Conservation (phyloP, 169 alveolate species). For the Eimeria acervulina region DNA sequence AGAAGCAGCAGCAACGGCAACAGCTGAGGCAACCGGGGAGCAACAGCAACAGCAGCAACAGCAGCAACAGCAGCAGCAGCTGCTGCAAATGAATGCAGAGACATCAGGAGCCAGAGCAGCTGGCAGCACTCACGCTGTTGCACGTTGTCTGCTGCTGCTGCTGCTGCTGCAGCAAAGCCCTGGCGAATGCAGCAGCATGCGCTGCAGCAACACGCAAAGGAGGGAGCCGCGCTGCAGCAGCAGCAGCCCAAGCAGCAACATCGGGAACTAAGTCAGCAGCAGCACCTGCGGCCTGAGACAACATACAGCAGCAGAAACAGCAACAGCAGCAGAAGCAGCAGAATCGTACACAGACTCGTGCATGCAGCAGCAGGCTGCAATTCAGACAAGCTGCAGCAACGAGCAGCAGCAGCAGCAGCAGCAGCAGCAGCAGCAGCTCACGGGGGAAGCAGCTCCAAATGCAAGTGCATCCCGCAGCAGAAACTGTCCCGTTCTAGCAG, state of each 20-base stretch:
- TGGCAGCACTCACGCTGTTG: neutral
- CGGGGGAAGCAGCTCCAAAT: constrained; percentile 39
- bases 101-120: neutral
- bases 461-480: constrained; percentile 55
- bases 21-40: neutral
- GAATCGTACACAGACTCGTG: neutral
- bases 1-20: constrained; percentile 18
- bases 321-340: constrained; percentile 34
- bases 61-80: constrained; percentile 24
- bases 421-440: constrained; percentile 50
- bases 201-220: constrained; percentile 23
- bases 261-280: neutral
- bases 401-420: constrained; percentile 49
- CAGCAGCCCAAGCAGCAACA: constrained; percentile 36
- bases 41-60: neutral
- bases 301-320: constrained; percentile 6
- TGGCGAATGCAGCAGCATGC: constrained; percentile 5
- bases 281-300: neutral
- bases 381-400: constrained; percentile 2
- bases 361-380: neutral
- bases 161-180: constrained; percentile 50
- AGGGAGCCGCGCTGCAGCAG: constrained; percentile 39
- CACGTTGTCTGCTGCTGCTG: constrained; percentile 21
- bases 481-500: neutral
- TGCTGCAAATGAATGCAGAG: neutral